Evolutionary conservation across 345 rosid species (phyloP), one percentile per base, ranked within the genome.

Genomic region (Dimocarpus longan): DNA sequence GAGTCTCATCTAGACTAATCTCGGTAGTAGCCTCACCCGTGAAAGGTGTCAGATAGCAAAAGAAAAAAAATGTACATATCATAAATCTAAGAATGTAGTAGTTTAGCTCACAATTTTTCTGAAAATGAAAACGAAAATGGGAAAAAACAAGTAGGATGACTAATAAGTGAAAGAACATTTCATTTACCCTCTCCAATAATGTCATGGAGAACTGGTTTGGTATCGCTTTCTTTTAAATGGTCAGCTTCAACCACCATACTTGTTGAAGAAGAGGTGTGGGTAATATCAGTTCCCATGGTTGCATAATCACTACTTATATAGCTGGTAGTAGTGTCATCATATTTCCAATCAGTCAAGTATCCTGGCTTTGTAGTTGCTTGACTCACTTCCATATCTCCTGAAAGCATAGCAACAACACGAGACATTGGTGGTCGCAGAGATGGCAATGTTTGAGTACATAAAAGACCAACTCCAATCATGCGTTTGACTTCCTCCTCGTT

Each of bases 361-460:
- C 65, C 65, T 8, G 65, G 65, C 28, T 60, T 60, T 60, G 28
- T 60, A 60, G 65, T 60, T n/a, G 21, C 65, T 16, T 90, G 69
- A 66, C 83, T 80, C 16, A 92, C 91, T 82, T 90, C 93, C n/a
- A 83, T 80, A 80, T 93, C 98, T 73, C 93, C 93, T 0, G 87
- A 83, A 12, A 93, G 82, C 98, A 93, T 90, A 9, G 89, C 89
- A 44, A 90, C 84, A 1, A 89, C 93, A 7, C 91, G 85, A 3
- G 97, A 92, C 93, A 92, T 90, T 18, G 89, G 60, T 70, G 95
- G 95, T 72, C 96, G 79, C 28, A 79, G 76, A 10, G 26, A n/a
- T 48, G 90, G 90, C 57, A 94, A 79, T 39, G 95, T 75, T 24
- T 90, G 96, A 50, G 97, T 78, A 82, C 97, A 90, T 71, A 90